These are phyloP conservation scores for Penicillium ochrochloron DNA, from an alignment of 495 filamentous ascomycete genomes.

Conservation along the genomic window DNA sequence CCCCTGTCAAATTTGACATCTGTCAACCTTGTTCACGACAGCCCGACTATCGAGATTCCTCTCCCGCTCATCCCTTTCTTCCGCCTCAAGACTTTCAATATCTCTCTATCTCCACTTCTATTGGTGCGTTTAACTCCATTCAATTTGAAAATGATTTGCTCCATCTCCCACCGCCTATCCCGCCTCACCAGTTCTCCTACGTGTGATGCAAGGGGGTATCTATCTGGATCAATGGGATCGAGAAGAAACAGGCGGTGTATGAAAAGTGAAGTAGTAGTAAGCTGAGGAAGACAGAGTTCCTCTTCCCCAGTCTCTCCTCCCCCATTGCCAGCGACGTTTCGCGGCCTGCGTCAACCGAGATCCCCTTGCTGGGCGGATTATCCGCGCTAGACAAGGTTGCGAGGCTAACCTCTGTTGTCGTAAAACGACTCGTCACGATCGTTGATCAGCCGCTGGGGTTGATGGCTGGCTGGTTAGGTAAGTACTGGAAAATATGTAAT, in stretches of 20 bases:
- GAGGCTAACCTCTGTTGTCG: not conserved
- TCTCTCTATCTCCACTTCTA: not conserved
- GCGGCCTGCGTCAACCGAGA: constrained; percentile 2
- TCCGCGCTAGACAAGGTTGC: constrained; percentile 3
- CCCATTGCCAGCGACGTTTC: not conserved
- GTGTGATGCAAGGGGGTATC: constrained; percentile 7
- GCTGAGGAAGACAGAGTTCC: not conserved
- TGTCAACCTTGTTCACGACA: constrained; percentile 23
- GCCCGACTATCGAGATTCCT: not conserved
- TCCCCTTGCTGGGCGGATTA: constrained; percentile 8
- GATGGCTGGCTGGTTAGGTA: not conserved
- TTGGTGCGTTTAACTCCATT: constrained; percentile 1
- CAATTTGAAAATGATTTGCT: not conserved
- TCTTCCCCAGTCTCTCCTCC: not conserved
- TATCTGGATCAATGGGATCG: not conserved
- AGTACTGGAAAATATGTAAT: not conserved
- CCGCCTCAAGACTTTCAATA: not conserved
- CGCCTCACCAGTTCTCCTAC: not conserved
- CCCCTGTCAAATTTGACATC: constrained; percentile 23
- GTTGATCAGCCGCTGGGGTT: not conserved
- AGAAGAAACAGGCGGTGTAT: constrained; percentile 18
- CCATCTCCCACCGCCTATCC: not conserved
- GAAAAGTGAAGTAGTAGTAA: not conserved
- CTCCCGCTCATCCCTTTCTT: constrained; percentile 1
- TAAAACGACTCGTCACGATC: not conserved